A percentile compares a stretch with the other conserved stretches of the same genome.
phyloP scores from a whole-genome alignment of 1,284 basidiomycete species.

The Porogramme epimiltina region DNA sequence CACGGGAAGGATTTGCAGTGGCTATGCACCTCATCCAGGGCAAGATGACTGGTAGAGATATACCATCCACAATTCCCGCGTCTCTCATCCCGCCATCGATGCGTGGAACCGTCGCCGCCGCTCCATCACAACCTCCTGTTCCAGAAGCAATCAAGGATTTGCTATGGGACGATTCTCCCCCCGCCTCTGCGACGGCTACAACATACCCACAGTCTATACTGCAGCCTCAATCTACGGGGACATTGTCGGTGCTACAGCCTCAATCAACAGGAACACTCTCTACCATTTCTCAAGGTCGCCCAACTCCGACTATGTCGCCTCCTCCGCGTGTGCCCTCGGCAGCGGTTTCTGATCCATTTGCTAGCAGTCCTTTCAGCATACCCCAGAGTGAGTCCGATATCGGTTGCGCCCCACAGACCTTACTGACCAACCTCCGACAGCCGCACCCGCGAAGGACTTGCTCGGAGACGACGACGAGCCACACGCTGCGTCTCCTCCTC shows the following conservation, averaged over 20 bases:
- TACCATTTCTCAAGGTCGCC: slow-evolving; percentile 14
- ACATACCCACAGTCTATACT: slow-evolving; percentile 30
- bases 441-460: slow-evolving; percentile 46
- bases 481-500: slow-evolving; percentile 46
- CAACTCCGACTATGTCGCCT: slow-evolving; percentile 25
- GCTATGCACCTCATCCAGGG: slow-evolving; percentile 95
- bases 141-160: slow-evolving; percentile 45
- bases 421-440: no score
- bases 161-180: slow-evolving; percentile 69
- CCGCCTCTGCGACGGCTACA: slow-evolving; percentile 43
- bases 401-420: no score
- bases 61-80: slow-evolving; percentile 74
- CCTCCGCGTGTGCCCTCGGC: slow-evolving; percentile 24
- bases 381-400: slow-evolving; percentile 21
- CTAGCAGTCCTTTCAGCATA: slow-evolving; percentile 28
- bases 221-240: slow-evolving; percentile 41
- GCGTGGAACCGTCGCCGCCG: slow-evolving; percentile 40
- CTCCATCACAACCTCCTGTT: slow-evolving; percentile 37
- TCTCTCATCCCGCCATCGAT: slow-evolving; percentile 83
- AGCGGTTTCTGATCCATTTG: slow-evolving; percentile 45
- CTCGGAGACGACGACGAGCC: slow-evolving; percentile 76
- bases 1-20: slow-evolving; percentile 93
- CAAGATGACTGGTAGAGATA: slow-evolving; percentile 82
- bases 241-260: slow-evolving; percentile 10
- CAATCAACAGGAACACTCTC: slow-evolving; percentile 9